phyloP scores from a whole-genome alignment of 2,329 filamentous ascomycete species.

The Paecilomyces niveus region DNA sequence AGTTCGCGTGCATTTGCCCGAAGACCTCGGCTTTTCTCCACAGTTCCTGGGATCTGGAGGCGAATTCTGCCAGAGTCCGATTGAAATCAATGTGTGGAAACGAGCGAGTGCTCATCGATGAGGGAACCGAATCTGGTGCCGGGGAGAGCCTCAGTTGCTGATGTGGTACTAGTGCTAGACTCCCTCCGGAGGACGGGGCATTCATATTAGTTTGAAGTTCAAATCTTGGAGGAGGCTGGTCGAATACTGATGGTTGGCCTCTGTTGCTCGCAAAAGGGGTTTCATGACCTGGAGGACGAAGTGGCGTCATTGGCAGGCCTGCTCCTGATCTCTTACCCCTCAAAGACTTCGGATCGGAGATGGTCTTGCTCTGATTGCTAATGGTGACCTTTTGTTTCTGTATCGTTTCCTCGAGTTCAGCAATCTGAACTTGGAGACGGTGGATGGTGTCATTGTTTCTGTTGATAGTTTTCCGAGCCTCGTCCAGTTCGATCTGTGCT shows the following conservation, averaged over 20 bases:
- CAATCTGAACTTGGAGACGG: conserved; percentile 8
- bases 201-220: background rate
- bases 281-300: conserved; percentile 3
- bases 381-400: conserved; percentile 16
- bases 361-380: conserved; percentile 19
- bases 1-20: conserved; percentile 9
- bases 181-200: background rate
- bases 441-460: conserved; percentile 5
- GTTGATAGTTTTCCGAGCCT: conserved; percentile 1
- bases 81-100: conserved; percentile 2
- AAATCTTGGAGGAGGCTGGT: conserved; percentile 8
- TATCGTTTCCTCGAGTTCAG: conserved; percentile 12
- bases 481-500: conserved; percentile 6
- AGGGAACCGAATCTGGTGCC: background rate
- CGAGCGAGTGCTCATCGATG: background rate
- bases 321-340: conserved; percentile 4
- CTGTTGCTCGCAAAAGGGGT: conserved; percentile 2
- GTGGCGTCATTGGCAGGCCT: conserved; percentile 7
- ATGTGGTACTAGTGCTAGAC: background rate
- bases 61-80: conserved; percentile 5
- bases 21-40: conserved; percentile 12
- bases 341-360: conserved; percentile 14
- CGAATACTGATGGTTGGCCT: conserved; percentile 6
- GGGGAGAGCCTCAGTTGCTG: too few species aligned
- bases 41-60: conserved; percentile 7